Evolutionary conservation across 306 rosid species (phyloP).

Genomic region (Gastrolobium bilobum): DNA sequence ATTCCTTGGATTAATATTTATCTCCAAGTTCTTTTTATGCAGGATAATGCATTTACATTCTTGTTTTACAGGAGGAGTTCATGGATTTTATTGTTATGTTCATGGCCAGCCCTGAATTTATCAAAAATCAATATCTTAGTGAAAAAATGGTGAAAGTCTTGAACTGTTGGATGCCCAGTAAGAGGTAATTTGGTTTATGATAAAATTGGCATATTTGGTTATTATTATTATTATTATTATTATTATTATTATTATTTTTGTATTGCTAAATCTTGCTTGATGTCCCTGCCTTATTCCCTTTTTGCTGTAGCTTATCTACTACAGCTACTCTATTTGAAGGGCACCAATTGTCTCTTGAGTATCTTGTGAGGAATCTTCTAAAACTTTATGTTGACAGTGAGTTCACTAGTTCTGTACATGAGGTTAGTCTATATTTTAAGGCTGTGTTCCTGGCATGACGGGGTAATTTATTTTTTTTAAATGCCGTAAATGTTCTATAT

Average conservation of each 20-base stretch:
- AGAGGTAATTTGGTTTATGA: slow-evolving; percentile 66
- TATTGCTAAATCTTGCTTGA: slow-evolving; percentile 14
- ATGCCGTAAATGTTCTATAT: too few relatives aligned
- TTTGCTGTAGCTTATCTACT: slow-evolving; percentile 77
- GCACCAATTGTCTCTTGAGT: slow-evolving; percentile 90
- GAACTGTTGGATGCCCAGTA: slow-evolving; percentile 98
- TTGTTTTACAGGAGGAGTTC: slow-evolving; percentile 87
- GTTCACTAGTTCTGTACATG: slow-evolving; percentile 96
- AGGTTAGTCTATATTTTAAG: slow-evolving; percentile 64
- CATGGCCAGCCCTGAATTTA: slow-evolving; percentile 93
- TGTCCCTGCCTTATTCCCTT: slow-evolving; percentile 26
- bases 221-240: too few relatives aligned
- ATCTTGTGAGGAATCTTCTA: slow-evolving; percentile 95
- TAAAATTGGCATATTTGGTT: slow-evolving; percentile 20
- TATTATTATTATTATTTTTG: not conserved
- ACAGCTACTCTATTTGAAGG: slow-evolving; percentile 92
- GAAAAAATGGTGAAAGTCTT: slow-evolving; percentile 99
- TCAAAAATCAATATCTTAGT: slow-evolving; percentile 91
- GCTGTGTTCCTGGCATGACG: slow-evolving; percentile 30
- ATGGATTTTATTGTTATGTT: slow-evolving; percentile 98
- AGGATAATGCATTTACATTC: slow-evolving; percentile 4
- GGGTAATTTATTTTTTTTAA: not conserved
- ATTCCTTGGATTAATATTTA: slow-evolving; percentile 34
- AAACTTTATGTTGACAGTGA: slow-evolving; percentile 98
- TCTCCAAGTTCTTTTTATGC: slow-evolving; percentile 30